Percentiles rank a stretch among this genome's conserved stretches.
phyloP scores from a whole-genome alignment of 768 basidiomycete species.

The Trametes cubensis region DNA sequence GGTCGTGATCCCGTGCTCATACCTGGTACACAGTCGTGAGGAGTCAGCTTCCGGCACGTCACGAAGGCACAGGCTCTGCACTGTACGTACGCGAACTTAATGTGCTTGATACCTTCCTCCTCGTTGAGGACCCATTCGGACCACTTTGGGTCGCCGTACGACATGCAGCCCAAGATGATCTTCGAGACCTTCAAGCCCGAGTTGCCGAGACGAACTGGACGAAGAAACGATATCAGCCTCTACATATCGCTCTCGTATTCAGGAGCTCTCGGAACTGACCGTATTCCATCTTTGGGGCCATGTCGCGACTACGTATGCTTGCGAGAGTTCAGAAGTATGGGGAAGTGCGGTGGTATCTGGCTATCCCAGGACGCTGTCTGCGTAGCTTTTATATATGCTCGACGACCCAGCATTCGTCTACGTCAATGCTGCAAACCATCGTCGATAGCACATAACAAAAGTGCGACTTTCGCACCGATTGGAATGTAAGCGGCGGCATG shows the following conservation, averaged over 20 bases:
- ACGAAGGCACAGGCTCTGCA: too few species aligned
- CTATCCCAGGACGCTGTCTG: too few species aligned
- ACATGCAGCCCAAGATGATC: constrained; percentile 41
- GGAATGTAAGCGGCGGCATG: too few species aligned
- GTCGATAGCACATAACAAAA: too few species aligned
- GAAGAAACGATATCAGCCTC: neutral
- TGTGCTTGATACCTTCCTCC: constrained; percentile 40
- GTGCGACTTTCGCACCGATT: too few species aligned
- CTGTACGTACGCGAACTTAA: constrained; percentile 45
- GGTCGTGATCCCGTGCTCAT: constrained; percentile 45
- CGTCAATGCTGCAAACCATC: too few species aligned
- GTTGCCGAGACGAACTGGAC: constrained; percentile 34
- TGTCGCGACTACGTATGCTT: neutral
- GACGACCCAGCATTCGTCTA: too few species aligned
- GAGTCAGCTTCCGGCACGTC: too few species aligned
- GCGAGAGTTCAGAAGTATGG: too few species aligned
- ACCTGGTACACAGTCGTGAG: constrained; percentile 27
- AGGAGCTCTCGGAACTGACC: neutral
- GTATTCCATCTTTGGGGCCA: constrained; percentile 21
- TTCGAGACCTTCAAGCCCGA: constrained; percentile 35
- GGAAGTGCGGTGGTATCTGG: too few species aligned
- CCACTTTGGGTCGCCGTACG: constrained; percentile 39
- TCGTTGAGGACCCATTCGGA: constrained; percentile 42
- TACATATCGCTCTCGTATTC: neutral
- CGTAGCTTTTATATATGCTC: too few species aligned